A percentile compares a stretch with the other conserved stretches of the same genome.
phyloP scores from a whole-genome alignment of 495 filamentous ascomycete genomes.

The Trichoderma virens region DNA sequence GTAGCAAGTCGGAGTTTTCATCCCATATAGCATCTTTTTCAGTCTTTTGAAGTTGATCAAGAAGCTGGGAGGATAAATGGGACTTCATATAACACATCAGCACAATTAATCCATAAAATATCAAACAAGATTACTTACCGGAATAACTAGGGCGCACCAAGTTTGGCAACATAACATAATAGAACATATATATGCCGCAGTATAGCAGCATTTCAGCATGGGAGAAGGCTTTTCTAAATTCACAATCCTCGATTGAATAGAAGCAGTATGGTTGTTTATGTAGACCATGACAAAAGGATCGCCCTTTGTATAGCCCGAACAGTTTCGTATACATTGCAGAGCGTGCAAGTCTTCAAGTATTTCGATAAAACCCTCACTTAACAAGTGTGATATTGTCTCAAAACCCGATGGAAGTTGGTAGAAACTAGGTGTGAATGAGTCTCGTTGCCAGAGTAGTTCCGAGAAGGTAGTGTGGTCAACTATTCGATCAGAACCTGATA shows the following conservation, averaged over 20 bases:
- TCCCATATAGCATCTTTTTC: neutral
- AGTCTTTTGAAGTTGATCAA: neutral
- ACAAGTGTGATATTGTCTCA: neutral
- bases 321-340: neutral
- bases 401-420: neutral
- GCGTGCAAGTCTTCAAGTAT: neutral
- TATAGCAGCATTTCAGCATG: neutral
- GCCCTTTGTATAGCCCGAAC: neutral
- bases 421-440: neutral
- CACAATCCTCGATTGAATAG: neutral
- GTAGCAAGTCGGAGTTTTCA: neutral
- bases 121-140: neutral
- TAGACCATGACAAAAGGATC: neutral
- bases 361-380: neutral
- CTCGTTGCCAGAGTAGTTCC: neutral
- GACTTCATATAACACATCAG: neutral
- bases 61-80: neutral
- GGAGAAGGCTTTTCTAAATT: neutral
- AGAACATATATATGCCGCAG: neutral
- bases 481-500: neutral
- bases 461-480: neutral
- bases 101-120: neutral
- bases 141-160: neutral
- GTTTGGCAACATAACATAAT: neutral
- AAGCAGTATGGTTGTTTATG: neutral